These are phyloP conservation scores for Magnolia sinica DNA, from an alignment of 164 flowering plant species.

Conservation along the genomic window DNA sequence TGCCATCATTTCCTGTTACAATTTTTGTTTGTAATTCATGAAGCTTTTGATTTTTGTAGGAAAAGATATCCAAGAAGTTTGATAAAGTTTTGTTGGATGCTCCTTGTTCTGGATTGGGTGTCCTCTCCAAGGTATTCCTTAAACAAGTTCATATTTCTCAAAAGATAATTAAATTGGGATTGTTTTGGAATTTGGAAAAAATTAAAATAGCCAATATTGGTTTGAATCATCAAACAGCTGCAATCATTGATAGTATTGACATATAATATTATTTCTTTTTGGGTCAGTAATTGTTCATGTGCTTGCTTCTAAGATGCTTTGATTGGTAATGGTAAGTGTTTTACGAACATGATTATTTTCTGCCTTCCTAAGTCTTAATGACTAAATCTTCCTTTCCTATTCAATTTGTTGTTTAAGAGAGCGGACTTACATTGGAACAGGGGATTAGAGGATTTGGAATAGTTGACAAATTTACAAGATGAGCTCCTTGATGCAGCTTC, in stretches of 20 bases:
- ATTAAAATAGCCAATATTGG: background rate
- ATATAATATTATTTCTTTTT: too few relatives aligned
- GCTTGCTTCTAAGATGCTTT: background rate
- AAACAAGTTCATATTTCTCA: background rate
- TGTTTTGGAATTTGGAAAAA: background rate
- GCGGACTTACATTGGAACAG: constrained; percentile 94
- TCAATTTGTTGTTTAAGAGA: constrained; percentile 41
- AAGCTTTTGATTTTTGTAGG: constrained; percentile 30
- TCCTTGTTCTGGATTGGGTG: constrained; percentile 95
- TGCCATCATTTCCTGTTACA: background rate
- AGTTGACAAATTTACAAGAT: constrained; percentile 71
- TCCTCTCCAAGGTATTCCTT: constrained; percentile 75
- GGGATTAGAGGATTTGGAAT: constrained; percentile 71
- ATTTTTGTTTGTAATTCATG: background rate
- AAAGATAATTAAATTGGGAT: background rate
- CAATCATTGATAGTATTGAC: background rate
- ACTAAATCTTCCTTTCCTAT: background rate
- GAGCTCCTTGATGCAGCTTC: constrained; percentile 87
- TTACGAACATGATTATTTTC: background rate
- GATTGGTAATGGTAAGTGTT: background rate
- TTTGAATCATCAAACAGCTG: background rate
- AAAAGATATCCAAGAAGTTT: constrained; percentile 32
- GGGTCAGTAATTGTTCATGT: background rate
- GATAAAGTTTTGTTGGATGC: constrained; percentile 90
- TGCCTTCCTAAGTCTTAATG: too few relatives aligned